A percentile compares a stretch with the other conserved stretches of the same genome.
These are phyloP conservation scores for Desmodesmus armatus DNA, from an alignment of 139 green algal genomes.

Conservation along the genomic window DNA sequence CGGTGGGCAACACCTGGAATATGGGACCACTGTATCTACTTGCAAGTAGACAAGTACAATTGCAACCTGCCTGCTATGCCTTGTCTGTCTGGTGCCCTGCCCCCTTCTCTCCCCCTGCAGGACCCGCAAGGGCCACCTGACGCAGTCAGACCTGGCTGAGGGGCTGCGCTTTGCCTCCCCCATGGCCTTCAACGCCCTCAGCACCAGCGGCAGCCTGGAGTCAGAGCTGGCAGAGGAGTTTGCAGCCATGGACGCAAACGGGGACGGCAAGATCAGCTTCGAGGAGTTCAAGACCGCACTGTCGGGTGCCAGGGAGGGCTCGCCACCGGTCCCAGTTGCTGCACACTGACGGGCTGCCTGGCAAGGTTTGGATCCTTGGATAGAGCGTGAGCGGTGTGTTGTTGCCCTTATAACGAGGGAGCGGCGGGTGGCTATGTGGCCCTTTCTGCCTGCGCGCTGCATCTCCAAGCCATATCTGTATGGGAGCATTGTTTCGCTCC, in stretches of 20 bases:
- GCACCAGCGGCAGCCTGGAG: constrained; percentile 35
- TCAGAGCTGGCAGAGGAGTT: constrained; percentile 59
- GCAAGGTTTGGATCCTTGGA: neutral
- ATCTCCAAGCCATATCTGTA: too few relatives aligned
- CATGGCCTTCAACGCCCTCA: constrained; percentile 21
- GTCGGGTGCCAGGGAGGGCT: neutral
- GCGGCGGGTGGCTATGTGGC: too few relatives aligned
- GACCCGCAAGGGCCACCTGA: constrained; percentile 49
- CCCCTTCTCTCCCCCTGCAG: too few relatives aligned
- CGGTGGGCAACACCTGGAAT: too few relatives aligned
- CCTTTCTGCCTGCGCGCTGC: too few relatives aligned
- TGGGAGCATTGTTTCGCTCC: too few relatives aligned
- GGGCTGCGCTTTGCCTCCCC: constrained; percentile 41
- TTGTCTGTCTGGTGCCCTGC: too few relatives aligned
- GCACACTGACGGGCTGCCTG: neutral
- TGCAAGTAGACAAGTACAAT: too few relatives aligned
- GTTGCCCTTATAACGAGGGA: neutral
- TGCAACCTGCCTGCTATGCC: too few relatives aligned
- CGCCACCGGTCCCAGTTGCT: neutral
- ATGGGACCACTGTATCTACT: too few relatives aligned
- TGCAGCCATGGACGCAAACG: constrained; percentile 48
- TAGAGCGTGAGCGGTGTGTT: too few relatives aligned
- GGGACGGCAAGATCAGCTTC: constrained; percentile 56
- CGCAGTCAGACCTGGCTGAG: constrained; percentile 53
- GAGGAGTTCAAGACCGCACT: constrained; percentile 66